Evolutionary conservation across 2,329 filamentous ascomycete genomes (phyloP).

Genomic region (Metarhizium humberi): DNA sequence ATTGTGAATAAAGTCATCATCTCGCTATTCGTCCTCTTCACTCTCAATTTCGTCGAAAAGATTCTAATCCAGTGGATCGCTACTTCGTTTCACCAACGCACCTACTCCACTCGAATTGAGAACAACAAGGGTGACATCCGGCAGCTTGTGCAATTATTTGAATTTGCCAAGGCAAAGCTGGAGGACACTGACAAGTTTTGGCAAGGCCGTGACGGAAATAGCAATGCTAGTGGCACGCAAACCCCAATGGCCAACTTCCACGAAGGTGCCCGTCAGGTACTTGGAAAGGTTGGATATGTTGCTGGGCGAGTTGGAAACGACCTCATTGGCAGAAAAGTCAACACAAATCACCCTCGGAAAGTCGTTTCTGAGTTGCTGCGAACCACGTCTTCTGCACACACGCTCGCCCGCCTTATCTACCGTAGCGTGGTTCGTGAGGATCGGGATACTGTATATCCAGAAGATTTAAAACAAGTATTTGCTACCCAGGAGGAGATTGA

Average conservation of each 20-base stretch:
- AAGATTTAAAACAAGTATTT: slow-evolving; percentile 73
- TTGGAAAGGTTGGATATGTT: slow-evolving; percentile 75
- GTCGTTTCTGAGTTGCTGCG: slow-evolving; percentile 72
- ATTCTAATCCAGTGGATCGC: slow-evolving; percentile 92
- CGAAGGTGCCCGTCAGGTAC: slow-evolving; percentile 63
- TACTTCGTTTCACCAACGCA: slow-evolving; percentile 83
- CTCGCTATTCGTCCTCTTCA: slow-evolving; percentile 67
- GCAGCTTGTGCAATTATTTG: slow-evolving; percentile 44
- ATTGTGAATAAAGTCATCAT: slow-evolving; percentile 81
- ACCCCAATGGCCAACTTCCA: slow-evolving; percentile 69
- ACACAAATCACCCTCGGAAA: slow-evolving; percentile 71
- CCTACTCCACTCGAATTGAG: slow-evolving; percentile 84
- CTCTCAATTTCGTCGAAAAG: slow-evolving; percentile 83
- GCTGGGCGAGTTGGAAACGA: slow-evolving; percentile 83
- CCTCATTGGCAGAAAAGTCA: slow-evolving; percentile 69
- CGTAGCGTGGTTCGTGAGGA: slow-evolving; percentile 72
- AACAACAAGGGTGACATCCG: slow-evolving; percentile 85
- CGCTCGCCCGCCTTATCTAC: slow-evolving; percentile 79
- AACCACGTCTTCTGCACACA: slow-evolving; percentile 65
- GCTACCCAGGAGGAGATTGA: slow-evolving; percentile 77
- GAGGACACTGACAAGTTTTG: slow-evolving; percentile 42
- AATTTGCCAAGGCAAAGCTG: slow-evolving; percentile 70
- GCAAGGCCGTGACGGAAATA: slow-evolving; percentile 23
- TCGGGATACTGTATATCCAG: slow-evolving; percentile 65
- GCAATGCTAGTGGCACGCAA: slow-evolving; percentile 48